Base-by-base conservation (phyloP, 139 green algal genomes). In the Chlorella sp. region DNA sequence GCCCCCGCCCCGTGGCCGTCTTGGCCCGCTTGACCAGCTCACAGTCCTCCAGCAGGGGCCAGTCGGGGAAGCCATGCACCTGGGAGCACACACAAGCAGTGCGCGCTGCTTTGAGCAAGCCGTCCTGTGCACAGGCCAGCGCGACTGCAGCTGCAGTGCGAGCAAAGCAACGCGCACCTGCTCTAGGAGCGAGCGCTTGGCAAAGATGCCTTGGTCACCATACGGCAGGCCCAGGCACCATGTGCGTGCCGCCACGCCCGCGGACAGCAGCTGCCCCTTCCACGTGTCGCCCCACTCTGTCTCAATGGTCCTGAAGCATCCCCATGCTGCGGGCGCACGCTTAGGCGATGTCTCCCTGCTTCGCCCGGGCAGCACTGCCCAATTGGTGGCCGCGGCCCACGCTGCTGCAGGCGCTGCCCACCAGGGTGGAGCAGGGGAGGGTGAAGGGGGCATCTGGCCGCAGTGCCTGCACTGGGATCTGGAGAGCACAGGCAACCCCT, bases 201-300 rank as follows among this genome's bases (percentile, higher is more conserved):
- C 74, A 59, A 92, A 92, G 4, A 92, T 31, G 17, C 77, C 87
- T 35, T 93, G 88, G 73, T 93, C 88, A 26, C 88, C 88, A 67
- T 92, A 93, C 22, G 87, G 87, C 51, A 67, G 35, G 0, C 68
- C 22, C 2, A 84, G 62, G 32, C 80, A 23, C 1, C 66, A 35
- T 3, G 88, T 91, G 30, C 88, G 75, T 22, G 81, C 55, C 22
- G 30, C 36, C 17, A 93, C 85, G 14, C 64, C 71, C 30, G 22
- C 5, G 33, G 55, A 35, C 31, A 83, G 51, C 1, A 84, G 49
- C 51, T 5, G 32, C 0, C 71, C 68, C 32, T 79, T 61, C 31
- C 76, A 42, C 1, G 49, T n/a, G 29, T 69, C 31, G 61, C 74
- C 51, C 50, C 76, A 74, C 32, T 88, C 68, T 26, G 83, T 78